Evolutionary conservation across 2,329 filamentous ascomycete species (phyloP).

Genomic region (Xylaria sp.): DNA sequence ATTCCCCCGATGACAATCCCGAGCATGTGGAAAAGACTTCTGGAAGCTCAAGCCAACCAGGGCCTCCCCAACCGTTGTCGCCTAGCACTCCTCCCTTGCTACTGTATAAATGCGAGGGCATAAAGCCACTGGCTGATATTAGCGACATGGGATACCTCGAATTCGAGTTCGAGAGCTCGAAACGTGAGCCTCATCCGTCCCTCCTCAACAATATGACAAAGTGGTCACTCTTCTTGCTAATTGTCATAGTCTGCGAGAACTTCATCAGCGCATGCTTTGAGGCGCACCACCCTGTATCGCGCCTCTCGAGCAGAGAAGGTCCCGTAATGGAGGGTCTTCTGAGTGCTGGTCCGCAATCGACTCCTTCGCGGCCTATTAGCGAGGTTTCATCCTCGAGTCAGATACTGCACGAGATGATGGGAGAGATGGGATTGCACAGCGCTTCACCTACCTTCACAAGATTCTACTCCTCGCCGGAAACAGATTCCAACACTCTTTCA

Average conservation of each 20-base stretch:
- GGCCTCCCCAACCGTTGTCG: constrained; percentile 12
- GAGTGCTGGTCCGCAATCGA: constrained; percentile 6
- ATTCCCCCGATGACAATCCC: constrained; percentile 17
- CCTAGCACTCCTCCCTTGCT: constrained; percentile 1
- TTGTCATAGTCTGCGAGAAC: constrained; percentile 22
- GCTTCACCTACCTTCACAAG: constrained; percentile 8
- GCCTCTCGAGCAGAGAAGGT: constrained; percentile 5
- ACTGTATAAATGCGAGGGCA: constrained; percentile 24
- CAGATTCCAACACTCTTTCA: constrained; percentile 1
- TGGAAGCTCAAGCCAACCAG: constrained; percentile 3
- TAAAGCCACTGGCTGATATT: constrained; percentile 18
- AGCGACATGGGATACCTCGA: constrained; percentile 24
- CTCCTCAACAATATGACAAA: background rate
- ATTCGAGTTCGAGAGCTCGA: constrained; percentile 25
- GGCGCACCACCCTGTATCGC: constrained; percentile 16
- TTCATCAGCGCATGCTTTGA: constrained; percentile 30
- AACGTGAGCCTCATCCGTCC: constrained; percentile 10
- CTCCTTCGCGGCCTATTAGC: constrained; percentile 11
- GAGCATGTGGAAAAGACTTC: constrained; percentile 13
- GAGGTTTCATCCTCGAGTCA: constrained; percentile 5
- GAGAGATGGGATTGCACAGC: constrained; percentile 1
- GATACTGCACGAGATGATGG: constrained; percentile 3
- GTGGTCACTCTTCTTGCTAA: background rate
- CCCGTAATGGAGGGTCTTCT: background rate
- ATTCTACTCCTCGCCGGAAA: constrained; percentile 3